Evolutionary conservation across 345 rosid species (phyloP), one percentile per base, ranked within the genome.

Genomic region (Rhodomyrtus tomentosa): DNA sequence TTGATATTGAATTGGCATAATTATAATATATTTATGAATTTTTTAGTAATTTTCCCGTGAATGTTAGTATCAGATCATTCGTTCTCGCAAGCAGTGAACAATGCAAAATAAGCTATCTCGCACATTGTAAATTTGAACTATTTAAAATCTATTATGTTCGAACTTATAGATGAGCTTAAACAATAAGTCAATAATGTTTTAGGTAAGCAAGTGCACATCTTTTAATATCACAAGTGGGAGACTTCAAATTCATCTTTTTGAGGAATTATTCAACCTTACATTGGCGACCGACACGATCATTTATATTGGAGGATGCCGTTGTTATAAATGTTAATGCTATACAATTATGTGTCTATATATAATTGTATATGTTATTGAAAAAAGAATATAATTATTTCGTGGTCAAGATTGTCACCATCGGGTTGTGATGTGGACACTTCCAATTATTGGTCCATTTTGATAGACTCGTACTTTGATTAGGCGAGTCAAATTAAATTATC

Each of bases 61-160:
- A n/a, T n/a, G n/a, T n/a, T n/a, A n/a, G 12, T 42, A 7, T 32
- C 12, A 0, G 73, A 2, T 59, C 12, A 18, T 3, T 18, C 0
- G 24, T 9, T 68, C 32, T 32, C 9, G 3, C 2, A 32, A 1
- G 76, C 32, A 32, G 45, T 4, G 6, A 68, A 68, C 0, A 68
- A 32, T 18, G 9, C 12, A 68, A 0, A 32, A 68, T 15, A 16
- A 4, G 24, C 24, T 0, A 68, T 68, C 24, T 32, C 0, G 12
- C 45, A 68, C 0, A 18, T 32, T 32, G 76, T 32, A 2, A 68
- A 32, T 68, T 18, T 3, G 2, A 32, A 68, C 45, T 32, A 32
- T 16, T 29, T 29, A 62, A 32, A 16, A 13, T 16, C 76, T 20
- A 68, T 8, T 18, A 68, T 4, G 24, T 68, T 1, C 21, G 12